Evolutionary conservation across 1,139 yeast species (phyloP), one percentile per base, ranked within the genome.

Genomic region (Pichia sp.): DNA sequence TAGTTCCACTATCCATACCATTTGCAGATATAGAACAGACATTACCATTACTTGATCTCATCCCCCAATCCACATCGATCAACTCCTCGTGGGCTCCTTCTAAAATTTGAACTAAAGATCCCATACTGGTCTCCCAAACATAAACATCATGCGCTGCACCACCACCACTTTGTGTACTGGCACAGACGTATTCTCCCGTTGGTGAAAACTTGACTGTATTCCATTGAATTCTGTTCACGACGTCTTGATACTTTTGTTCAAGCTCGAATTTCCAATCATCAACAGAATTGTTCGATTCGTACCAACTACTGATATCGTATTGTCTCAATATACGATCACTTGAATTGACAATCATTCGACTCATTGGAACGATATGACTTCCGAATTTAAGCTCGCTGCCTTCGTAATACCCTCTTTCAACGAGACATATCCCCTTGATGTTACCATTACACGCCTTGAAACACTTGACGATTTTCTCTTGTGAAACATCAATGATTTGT

Each of bases 41-140:
- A 41, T 44, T 46, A 27, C 52, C 50, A 38, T 50, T 50, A 4
- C 39, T 42, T 46, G 81, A 75, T 41, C 80, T 70, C 47, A 81
- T 81, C 61, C 91, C 89, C 96, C 96, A 91, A 59, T 82, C 86
- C 40, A 90, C 87, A 50, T 85, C 95, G 42, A 86, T 78, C 53
- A 91, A 71, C 60, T 83, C 89, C 59, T 91, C 97, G 56, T 83
- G 82, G n/a, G 96, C 88, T 1, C 97, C 96, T 66, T 91, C 97
- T 37, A 89, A 70, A 45, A 91, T 93, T 66, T 91, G 87, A 36
- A 90, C 87, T 47, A 91, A 70, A 15, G 96, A 83, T 0, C 97
- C 98, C 73, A 86, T 76, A 12, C 81, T 74, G 0, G 96, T 87
- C 61, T 93, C 98, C 98, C 98, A 91, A 52, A 93, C 78, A 64